Conservation (phyloP, 2,329 filamentous ascomycete genomes). For the Curvularia sp. region DNA sequence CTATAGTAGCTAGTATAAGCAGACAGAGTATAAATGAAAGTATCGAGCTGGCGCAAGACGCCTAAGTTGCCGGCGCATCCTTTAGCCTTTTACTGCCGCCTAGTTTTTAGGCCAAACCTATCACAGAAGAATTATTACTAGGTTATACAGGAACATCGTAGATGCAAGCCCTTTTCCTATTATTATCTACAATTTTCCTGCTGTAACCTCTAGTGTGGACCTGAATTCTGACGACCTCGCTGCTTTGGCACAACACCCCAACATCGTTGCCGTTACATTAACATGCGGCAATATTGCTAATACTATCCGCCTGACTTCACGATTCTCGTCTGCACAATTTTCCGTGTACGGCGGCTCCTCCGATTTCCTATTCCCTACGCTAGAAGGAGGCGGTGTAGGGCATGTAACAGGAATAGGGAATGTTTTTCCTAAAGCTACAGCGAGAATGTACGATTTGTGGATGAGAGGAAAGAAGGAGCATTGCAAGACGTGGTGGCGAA, state of each 20-base stretch:
- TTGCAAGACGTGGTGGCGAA: neutral
- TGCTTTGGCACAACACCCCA: neutral
- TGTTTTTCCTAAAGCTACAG: neutral
- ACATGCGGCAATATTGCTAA: conserved; percentile 2
- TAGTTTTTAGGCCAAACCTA: neutral
- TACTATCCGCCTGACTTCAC: neutral
- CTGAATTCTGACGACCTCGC: neutral
- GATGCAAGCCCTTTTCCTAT: neutral
- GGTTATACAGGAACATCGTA: neutral
- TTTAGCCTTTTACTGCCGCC: neutral
- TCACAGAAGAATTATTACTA: neutral
- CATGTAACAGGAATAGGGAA: neutral
- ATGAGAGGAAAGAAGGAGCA: neutral
- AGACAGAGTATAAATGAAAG: neutral
- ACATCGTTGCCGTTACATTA: neutral
- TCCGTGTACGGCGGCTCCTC: conserved; percentile 1
- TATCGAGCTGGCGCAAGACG: neutral
- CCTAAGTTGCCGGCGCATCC: neutral
- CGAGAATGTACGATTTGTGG: neutral
- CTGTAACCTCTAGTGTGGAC: neutral
- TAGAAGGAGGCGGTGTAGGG: neutral
- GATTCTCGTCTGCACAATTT: neutral
- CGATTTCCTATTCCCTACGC: neutral
- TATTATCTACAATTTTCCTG: conserved; percentile 1
- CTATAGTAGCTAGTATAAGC: neutral